Percentiles rank a stretch among this genome's conserved stretches.
Evolutionary conservation across 352 stramenopile genomes (phyloP).

Genomic region (Blastocystis hominis): DNA sequence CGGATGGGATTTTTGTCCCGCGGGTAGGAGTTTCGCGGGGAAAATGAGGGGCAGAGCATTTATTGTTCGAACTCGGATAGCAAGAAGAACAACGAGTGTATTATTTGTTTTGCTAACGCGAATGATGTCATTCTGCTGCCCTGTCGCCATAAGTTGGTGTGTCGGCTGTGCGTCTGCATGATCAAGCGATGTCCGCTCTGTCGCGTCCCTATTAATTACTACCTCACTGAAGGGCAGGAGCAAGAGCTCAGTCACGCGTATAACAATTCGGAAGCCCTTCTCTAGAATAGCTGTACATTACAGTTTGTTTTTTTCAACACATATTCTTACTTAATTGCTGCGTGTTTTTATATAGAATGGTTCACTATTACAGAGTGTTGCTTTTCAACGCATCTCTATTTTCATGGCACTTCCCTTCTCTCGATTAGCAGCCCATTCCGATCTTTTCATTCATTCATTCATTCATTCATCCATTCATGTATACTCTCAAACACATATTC

Average conservation of each 20-base stretch:
- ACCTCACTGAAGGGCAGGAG: conserved; percentile 33
- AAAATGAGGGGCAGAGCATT: background rate
- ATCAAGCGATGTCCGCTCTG: conserved; percentile 51
- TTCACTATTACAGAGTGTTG: no score
- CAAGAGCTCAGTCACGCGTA: background rate
- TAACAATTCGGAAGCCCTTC: background rate
- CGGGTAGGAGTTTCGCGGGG: background rate
- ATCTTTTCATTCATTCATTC: no score
- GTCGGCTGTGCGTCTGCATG: conserved; percentile 43
- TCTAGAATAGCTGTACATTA: background rate
- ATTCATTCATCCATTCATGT: no score
- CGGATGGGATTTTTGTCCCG: conserved; percentile 11
- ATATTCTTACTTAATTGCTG: no score
- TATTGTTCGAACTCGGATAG: conserved; percentile 20
- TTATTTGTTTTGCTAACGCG: conserved; percentile 41
- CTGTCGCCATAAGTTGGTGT: conserved; percentile 41
- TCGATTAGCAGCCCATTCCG: no score
- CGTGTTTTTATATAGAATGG: no score
- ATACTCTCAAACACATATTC: background rate
- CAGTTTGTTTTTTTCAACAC: no score
- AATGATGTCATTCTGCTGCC: conserved; percentile 44
- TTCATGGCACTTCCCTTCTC: no score
- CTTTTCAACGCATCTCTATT: no score
- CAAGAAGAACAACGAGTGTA: conserved; percentile 46
- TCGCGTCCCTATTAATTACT: background rate